These are phyloP conservation scores for Chlamydomonas sphaeroides DNA, from an alignment of 139 green algal species.

Conservation along the genomic window DNA sequence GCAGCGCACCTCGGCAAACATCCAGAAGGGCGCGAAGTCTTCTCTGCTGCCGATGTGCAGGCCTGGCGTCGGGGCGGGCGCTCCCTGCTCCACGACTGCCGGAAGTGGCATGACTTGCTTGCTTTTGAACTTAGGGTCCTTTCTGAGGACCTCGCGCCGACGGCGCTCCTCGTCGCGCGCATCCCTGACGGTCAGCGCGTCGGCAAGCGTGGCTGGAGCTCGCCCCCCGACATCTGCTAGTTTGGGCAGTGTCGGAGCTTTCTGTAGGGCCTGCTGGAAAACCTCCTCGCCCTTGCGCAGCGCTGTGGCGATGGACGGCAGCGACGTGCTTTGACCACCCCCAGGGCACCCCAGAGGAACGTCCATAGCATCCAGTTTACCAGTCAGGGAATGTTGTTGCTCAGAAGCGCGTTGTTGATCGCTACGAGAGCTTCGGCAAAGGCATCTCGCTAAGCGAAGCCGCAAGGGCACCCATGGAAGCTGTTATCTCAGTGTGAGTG, in stretches of 20 bases:
- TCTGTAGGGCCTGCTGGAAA: conserved; percentile 33
- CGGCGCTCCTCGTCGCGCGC: conserved; percentile 58
- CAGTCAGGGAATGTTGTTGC: no score
- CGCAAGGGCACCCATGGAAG: no score
- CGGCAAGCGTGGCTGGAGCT: conserved; percentile 61
- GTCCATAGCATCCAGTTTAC: no score
- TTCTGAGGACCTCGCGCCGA: conserved; percentile 50
- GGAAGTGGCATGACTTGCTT: conserved; percentile 43
- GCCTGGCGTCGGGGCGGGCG: conserved; percentile 48
- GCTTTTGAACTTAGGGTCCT: conserved; percentile 47
- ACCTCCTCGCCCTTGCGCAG: conserved; percentile 33
- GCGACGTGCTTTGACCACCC: neutral
- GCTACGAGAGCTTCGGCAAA: no score
- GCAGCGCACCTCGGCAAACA: conserved; percentile 71
- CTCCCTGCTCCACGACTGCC: conserved; percentile 34
- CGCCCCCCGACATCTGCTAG: conserved; percentile 8
- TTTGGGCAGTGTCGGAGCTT: conserved; percentile 9
- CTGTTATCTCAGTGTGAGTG: no score
- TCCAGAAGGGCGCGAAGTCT: conserved; percentile 70
- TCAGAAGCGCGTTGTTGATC: no score
- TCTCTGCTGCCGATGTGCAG: conserved; percentile 54
- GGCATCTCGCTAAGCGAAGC: no score
- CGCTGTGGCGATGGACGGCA: neutral
- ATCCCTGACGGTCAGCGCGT: conserved; percentile 60
- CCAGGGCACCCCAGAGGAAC: no score